Evolutionary conservation across 148 eudicot species (phyloP).

Genomic region (Hydrangea macrophylla): DNA sequence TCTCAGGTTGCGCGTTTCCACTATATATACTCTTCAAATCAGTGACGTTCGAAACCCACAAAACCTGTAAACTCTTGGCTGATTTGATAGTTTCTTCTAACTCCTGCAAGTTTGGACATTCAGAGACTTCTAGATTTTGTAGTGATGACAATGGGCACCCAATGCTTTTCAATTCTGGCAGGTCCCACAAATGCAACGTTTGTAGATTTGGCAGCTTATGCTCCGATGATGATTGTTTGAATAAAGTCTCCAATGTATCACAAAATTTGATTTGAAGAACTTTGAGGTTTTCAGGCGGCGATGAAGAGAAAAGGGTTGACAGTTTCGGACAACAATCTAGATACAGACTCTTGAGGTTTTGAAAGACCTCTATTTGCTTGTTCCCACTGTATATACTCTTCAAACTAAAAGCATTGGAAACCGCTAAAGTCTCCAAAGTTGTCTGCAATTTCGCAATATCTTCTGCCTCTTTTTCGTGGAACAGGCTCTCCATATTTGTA

Average conservation of each 20-base stretch:
- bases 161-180: slow-evolving; percentile 23
- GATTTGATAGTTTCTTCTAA: slow-evolving; percentile 3
- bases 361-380: background rate
- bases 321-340: slow-evolving; percentile 33
- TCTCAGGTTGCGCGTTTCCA: background rate
- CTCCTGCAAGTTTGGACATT: slow-evolving; percentile 17
- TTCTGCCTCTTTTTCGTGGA: slow-evolving; percentile 6
- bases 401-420: slow-evolving; percentile 23
- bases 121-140: slow-evolving; percentile 1
- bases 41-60: slow-evolving; percentile 1
- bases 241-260: slow-evolving; percentile 21
- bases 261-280: slow-evolving; percentile 31
- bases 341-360: slow-evolving; percentile 23
- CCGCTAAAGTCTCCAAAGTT: slow-evolving; percentile 15
- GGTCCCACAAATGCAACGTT: slow-evolving; percentile 18
- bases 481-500: slow-evolving; percentile 13
- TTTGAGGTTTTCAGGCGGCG: slow-evolving; percentile 21
- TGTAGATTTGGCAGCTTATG: slow-evolving; percentile 12
- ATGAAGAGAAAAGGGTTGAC: slow-evolving; percentile 8
- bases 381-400: slow-evolving; percentile 12
- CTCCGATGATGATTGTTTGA: slow-evolving; percentile 3
- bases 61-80: background rate
- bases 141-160: slow-evolving; percentile 18
- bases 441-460: slow-evolving; percentile 3
- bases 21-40: background rate